Conservation (phyloP, 441 rosid species). For the Brassica balearica region DNA sequence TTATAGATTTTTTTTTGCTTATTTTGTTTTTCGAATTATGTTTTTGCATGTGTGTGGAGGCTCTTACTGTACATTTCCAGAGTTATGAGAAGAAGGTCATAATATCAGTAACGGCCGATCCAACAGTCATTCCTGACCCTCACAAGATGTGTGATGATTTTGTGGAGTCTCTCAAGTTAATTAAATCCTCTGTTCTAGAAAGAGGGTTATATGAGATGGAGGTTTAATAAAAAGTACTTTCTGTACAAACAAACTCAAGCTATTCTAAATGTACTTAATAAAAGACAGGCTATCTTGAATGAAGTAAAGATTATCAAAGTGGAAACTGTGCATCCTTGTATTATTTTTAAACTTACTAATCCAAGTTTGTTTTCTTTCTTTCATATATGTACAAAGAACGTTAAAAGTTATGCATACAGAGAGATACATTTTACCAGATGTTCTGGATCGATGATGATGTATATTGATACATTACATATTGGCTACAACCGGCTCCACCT, state of each 20-base stretch:
- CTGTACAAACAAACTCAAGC: conserved; percentile 7
- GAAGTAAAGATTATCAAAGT: conserved; percentile 31
- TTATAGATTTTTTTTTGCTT: background rate
- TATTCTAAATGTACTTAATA: conserved; percentile 23
- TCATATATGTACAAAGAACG: conserved; percentile 54
- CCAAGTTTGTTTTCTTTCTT: conserved; percentile 29
- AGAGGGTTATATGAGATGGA: too few relatives aligned
- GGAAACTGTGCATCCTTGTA: conserved; percentile 18
- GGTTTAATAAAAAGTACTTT: too few relatives aligned
- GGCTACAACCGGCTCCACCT: conserved; percentile 79
- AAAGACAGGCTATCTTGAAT: conserved; percentile 15
- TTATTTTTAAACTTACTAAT: conserved; percentile 5
- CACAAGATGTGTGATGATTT: too few relatives aligned
- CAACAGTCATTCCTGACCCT: too few relatives aligned
- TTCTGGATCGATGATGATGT: conserved; percentile 13
- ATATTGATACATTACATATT: conserved; percentile 62
- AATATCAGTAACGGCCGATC: too few relatives aligned
- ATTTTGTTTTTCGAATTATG: too few relatives aligned
- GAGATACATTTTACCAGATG: conserved; percentile 34
- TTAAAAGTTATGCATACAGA: conserved; percentile 38
- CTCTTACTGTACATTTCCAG: too few relatives aligned
- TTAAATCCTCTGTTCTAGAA: too few relatives aligned
- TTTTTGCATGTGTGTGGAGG: too few relatives aligned
- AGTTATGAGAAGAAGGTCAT: too few relatives aligned
- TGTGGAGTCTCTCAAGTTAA: too few relatives aligned